Evolutionary conservation across 371 early-diverging fungal species (phyloP).

Genomic region (Syncephalastrum sp.): DNA sequence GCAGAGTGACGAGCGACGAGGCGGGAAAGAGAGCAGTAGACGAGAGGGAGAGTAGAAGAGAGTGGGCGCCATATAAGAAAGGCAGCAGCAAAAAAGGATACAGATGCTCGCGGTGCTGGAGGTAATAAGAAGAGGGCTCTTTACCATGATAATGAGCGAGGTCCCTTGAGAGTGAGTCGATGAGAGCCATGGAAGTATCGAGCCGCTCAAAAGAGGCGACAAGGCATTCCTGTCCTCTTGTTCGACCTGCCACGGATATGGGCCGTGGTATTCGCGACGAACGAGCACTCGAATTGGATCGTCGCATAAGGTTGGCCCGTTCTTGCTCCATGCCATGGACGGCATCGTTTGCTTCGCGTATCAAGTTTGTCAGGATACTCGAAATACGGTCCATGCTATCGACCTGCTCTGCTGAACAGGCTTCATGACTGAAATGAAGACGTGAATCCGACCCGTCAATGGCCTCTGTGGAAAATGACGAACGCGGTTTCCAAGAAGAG

Average conservation of each 20-base stretch:
- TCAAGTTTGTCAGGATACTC: slow-evolving; percentile 36
- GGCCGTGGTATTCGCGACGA: slow-evolving; percentile 33
- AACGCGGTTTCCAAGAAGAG: too few species aligned
- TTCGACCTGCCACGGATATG: neutral
- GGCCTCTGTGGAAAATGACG: too few species aligned
- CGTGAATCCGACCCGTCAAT: too few species aligned
- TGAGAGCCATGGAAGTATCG: slow-evolving; percentile 44
- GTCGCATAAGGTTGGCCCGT: slow-evolving; percentile 8
- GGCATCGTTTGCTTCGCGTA: slow-evolving; percentile 52
- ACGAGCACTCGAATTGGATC: neutral
- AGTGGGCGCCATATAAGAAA: slow-evolving; percentile 37
- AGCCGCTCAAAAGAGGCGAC: slow-evolving; percentile 42
- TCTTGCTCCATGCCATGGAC: slow-evolving; percentile 37
- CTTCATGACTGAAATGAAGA: too few species aligned
- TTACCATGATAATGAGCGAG: slow-evolving; percentile 14
- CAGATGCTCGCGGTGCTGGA: neutral
- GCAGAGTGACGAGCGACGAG: slow-evolving; percentile 13
- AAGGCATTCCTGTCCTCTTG: slow-evolving; percentile 16
- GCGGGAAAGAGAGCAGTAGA: slow-evolving; percentile 28
- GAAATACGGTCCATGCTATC: slow-evolving; percentile 44
- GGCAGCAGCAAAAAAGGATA: slow-evolving; percentile 27
- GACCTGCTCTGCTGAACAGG: slow-evolving; percentile 6
- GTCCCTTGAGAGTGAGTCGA: slow-evolving; percentile 49
- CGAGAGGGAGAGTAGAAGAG: slow-evolving; percentile 8
- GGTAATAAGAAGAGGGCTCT: too few species aligned